A percentile compares a stretch with the other conserved stretches of the same genome.
Conservation (phyloP, 1,284 basidiomycete species). For the Trametes hirsuta region DNA sequence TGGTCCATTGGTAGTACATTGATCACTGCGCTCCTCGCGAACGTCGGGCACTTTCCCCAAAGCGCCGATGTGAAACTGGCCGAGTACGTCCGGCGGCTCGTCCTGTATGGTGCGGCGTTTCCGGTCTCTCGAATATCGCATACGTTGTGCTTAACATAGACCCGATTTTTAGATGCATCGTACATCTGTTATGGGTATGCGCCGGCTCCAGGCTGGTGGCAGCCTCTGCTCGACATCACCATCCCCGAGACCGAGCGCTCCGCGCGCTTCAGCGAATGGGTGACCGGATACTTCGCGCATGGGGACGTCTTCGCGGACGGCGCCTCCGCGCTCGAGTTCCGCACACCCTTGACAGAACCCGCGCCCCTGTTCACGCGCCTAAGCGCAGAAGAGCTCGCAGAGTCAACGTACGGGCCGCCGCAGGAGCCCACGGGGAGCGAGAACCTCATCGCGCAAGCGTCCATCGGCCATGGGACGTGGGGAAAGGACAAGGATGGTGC, state of each 20-base stretch:
- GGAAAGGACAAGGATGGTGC: neutral
- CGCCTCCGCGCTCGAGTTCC: slow-evolving; percentile 1
- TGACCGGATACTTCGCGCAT: slow-evolving; percentile 12
- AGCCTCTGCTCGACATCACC: neutral
- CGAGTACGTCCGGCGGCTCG: slow-evolving; percentile 23
- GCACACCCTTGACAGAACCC: neutral
- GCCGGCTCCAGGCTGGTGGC: neutral
- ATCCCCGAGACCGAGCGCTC: neutral
- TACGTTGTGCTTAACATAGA: neutral
- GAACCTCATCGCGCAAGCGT: neutral
- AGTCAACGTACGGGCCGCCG: neutral
- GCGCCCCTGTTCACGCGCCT: neutral
- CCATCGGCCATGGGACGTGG: slow-evolving; percentile 8
- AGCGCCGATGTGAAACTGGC: slow-evolving; percentile 1
- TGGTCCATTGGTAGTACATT: slow-evolving; percentile 18
- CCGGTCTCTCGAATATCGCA: slow-evolving; percentile 5
- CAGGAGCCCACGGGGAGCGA: slow-evolving; percentile 4
- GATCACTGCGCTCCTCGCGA: slow-evolving; percentile 18
- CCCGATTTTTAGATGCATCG: slow-evolving; percentile 1
- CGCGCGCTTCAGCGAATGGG: neutral
- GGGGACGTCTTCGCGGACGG: slow-evolving; percentile 4
- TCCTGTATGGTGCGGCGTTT: slow-evolving; percentile 25
- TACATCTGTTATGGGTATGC: slow-evolving; percentile 4
- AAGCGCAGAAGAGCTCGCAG: slow-evolving; percentile 5
- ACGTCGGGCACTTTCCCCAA: slow-evolving; percentile 15